Percentiles rank a stretch among this genome's conserved stretches.
These are phyloP conservation scores for Venturia effusa DNA, from an alignment of 2,329 filamentous ascomycete genomes.

Conservation along the genomic window DNA sequence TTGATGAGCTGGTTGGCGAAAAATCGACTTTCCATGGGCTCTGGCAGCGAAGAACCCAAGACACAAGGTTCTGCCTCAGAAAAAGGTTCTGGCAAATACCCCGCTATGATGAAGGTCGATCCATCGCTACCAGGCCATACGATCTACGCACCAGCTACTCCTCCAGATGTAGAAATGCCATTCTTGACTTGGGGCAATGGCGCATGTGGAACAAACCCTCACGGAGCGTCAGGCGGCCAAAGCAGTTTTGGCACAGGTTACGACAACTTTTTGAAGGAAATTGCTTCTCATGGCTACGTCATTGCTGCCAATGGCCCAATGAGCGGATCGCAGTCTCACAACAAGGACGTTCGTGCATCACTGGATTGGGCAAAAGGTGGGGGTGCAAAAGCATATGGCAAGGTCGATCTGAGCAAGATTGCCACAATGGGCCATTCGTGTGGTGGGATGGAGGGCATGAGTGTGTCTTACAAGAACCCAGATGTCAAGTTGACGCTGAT, in stretches of 20 bases:
- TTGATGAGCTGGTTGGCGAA: not conserved
- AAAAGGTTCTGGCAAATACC: slow-evolving; percentile 6
- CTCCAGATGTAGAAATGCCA: slow-evolving; percentile 10
- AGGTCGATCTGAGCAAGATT: slow-evolving; percentile 8
- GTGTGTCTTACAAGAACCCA: slow-evolving; percentile 7
- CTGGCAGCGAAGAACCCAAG: slow-evolving; percentile 1
- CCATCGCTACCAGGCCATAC: slow-evolving; percentile 8
- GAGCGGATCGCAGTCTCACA: not conserved
- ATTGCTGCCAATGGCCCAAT: slow-evolving; percentile 9
- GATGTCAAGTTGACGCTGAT: slow-evolving; percentile 11
- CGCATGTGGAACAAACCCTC: slow-evolving; percentile 1
- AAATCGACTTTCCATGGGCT: not conserved
- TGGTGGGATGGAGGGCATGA: slow-evolving; percentile 8
- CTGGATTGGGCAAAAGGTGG: slow-evolving; percentile 4
- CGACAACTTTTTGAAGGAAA: slow-evolving; percentile 9
- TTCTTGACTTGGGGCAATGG: slow-evolving; percentile 11
- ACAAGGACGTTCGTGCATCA: not conserved
- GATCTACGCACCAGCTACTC: slow-evolving; percentile 10
- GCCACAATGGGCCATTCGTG: slow-evolving; percentile 11
- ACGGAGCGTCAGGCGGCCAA: not conserved
- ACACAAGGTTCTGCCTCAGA: not conserved
- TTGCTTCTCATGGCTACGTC: slow-evolving; percentile 11
- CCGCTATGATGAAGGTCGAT: not conserved
- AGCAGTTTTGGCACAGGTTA: slow-evolving; percentile 4
- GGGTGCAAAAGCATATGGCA: slow-evolving; percentile 1